Conservation (phyloP, 2,329 filamentous ascomycete genomes). For the Ophiocordyceps camponoti-floridani region DNA sequence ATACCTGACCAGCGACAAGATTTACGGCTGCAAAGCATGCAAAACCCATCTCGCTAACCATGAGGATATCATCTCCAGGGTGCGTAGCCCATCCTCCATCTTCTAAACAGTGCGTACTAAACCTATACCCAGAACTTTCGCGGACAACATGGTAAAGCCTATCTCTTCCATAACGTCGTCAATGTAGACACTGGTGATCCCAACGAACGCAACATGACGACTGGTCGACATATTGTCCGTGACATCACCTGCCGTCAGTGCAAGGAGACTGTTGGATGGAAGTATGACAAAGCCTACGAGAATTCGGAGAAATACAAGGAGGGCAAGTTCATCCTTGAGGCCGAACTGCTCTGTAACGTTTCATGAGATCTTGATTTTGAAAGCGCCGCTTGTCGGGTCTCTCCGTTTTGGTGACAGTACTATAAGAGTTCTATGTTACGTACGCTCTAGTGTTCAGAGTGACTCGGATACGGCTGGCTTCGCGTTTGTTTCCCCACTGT, state of each 20-base stretch:
- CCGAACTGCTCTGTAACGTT: slow-evolving; percentile 72
- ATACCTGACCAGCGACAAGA: slow-evolving; percentile 71
- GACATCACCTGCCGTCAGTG: slow-evolving; percentile 88
- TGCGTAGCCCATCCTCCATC: slow-evolving; percentile 25
- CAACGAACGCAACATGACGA: slow-evolving; percentile 96
- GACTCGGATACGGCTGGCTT: too few relatives aligned
- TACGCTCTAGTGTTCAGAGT: too few relatives aligned
- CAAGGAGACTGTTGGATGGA: slow-evolving; percentile 89
- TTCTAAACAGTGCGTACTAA: background rate
- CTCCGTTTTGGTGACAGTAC: too few relatives aligned
- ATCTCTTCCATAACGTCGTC: slow-evolving; percentile 86
- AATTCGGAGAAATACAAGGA: slow-evolving; percentile 93
- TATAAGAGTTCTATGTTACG: too few relatives aligned
- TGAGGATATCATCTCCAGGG: slow-evolving; percentile 87
- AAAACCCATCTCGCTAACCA: slow-evolving; percentile 92
- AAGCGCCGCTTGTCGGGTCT: too few relatives aligned
- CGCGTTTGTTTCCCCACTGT: too few relatives aligned
- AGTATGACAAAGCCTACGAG: slow-evolving; percentile 96
- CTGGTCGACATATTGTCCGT: slow-evolving; percentile 80
- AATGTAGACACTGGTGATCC: slow-evolving; percentile 72
- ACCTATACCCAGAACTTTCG: slow-evolving; percentile 63
- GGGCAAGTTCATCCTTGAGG: slow-evolving; percentile 92
- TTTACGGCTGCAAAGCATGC: slow-evolving; percentile 88
- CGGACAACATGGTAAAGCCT: slow-evolving; percentile 94
- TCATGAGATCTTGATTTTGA: slow-evolving; percentile 10